Conservation (phyloP, 768 basidiomycete species). For the Boletus tomentosulus region DNA sequence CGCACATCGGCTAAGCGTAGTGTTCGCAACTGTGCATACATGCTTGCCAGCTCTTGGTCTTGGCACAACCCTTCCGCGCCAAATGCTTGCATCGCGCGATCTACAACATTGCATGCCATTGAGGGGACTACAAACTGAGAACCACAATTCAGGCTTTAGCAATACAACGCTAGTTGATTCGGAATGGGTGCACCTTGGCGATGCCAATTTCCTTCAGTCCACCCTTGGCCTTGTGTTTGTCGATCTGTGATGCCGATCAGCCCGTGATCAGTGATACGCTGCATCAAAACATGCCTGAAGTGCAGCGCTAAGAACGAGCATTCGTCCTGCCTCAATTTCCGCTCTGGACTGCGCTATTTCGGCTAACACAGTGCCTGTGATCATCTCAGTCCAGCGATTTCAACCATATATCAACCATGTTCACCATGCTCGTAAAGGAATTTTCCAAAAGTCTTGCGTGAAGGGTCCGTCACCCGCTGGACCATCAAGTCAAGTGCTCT, state of each 20-base stretch:
- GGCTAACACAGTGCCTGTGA: constrained; percentile 75
- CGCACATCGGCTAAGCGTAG: constrained; percentile 83
- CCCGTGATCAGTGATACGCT: neutral
- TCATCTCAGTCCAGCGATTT: neutral
- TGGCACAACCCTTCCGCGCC: constrained; percentile 96
- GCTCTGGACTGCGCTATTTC: constrained; percentile 92
- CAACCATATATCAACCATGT: constrained; percentile 10
- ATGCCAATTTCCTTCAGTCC: constrained; percentile 97
- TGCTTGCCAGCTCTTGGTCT: constrained; percentile 75
- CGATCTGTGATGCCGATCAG: constrained; percentile 55
- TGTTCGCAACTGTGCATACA: constrained; percentile 80
- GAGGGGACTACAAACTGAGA: constrained; percentile 88
- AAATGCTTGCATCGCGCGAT: constrained; percentile 93
- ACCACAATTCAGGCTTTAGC: neutral
- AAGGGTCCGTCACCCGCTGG: constrained; percentile 87
- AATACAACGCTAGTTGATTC: neutral
- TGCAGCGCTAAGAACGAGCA: constrained; percentile 91
- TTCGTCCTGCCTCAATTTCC: constrained; percentile 83
- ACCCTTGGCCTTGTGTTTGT: constrained; percentile 86
- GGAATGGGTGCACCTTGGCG: constrained; percentile 65
- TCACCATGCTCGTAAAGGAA: constrained; percentile 85
- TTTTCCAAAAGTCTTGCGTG: constrained; percentile 92
- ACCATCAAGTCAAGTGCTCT: constrained; percentile 85
- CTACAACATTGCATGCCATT: constrained; percentile 85
- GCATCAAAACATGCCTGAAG: constrained; percentile 50